Evolutionary conservation across 208 protist genomes (phyloP), one percentile per base, ranked within the genome.

Genomic region (Angomonas deanei): DNA sequence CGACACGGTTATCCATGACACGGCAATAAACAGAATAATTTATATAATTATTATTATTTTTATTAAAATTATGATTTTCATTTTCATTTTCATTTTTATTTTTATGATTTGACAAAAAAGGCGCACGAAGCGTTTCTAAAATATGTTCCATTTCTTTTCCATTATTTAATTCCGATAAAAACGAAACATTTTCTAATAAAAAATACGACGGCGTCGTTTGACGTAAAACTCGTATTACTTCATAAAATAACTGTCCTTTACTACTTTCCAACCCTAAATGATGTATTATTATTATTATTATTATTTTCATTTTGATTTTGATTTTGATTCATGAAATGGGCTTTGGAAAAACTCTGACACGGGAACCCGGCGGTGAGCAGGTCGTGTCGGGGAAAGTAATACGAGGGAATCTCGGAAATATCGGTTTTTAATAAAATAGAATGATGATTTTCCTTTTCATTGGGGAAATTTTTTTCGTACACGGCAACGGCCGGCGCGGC

Each of bases 131-230:
- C n/a, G n/a, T n/a, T n/a, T n/a, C n/a, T n/a, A n/a, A n/a, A n/a
- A n/a, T n/a, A n/a, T n/a, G n/a, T n/a, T n/a, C n/a, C n/a, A n/a
- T n/a, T n/a, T 88, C 75, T 1, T 39, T 65, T 8, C 82, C 81
- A 2, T 72, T 65, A 30, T n/a, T 88, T 72, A 17, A 88, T 56
- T n/a, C 69, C 60, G 27, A 88, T 30, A 15, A 93, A 64, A 84
- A 71, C 28, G 80, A 69, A 53, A 93, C 90, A 61, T 93, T 96
- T 61, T 96, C 90, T 38, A 96, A 73, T n/a, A 95, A 57, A 61
- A 93, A 88, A 10, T 58, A 76, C 3, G 67, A 38, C 8, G 89
- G 84, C 19, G 30, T 58, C 0, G 72, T 61, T 1, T 59, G 67
- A 2, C 61, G 65, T 62, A 93, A 57, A 8, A 91, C 74, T 4